A percentile compares a stretch with the other conserved stretches of the same genome.
Conservation (phyloP, 345 rosid genomes). For the Ceriops tagal region DNA sequence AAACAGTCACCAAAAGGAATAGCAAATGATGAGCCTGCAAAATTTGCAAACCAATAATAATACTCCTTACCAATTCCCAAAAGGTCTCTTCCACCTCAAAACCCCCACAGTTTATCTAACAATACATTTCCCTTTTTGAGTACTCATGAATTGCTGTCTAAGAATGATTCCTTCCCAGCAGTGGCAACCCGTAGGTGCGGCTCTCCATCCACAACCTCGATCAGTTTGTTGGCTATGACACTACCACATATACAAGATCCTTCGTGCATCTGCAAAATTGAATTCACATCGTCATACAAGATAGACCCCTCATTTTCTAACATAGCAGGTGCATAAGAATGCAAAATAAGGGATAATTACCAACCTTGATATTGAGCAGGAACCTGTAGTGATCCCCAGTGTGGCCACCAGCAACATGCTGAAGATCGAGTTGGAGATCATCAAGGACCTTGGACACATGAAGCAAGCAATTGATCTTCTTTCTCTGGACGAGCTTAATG, state of each 20-base stretch:
- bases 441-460: constrained; percentile 69
- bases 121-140: too few relatives aligned
- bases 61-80: too few relatives aligned
- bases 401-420: constrained; percentile 87
- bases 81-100: too few relatives aligned
- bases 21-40: too few relatives aligned
- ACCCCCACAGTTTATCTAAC: too few relatives aligned
- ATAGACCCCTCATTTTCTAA: not conserved
- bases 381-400: constrained; percentile 77
- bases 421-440: constrained; percentile 74
- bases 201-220: constrained; percentile 64
- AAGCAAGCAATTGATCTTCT: constrained; percentile 77
- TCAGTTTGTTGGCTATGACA: constrained; percentile 71
- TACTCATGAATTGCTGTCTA: too few relatives aligned
- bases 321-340: not conserved
- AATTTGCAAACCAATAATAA: too few relatives aligned
- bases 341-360: not conserved
- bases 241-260: constrained; percentile 51
- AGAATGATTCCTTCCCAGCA: constrained; percentile 7
- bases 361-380: constrained; percentile 78
- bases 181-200: constrained; percentile 32
- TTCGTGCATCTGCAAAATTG: constrained; percentile 32
- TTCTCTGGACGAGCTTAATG: constrained; percentile 72
- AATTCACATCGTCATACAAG: not conserved
- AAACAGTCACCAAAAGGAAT: too few relatives aligned